Conservation (phyloP, 2,329 filamentous ascomycete species). For the Nemania sp. region DNA sequence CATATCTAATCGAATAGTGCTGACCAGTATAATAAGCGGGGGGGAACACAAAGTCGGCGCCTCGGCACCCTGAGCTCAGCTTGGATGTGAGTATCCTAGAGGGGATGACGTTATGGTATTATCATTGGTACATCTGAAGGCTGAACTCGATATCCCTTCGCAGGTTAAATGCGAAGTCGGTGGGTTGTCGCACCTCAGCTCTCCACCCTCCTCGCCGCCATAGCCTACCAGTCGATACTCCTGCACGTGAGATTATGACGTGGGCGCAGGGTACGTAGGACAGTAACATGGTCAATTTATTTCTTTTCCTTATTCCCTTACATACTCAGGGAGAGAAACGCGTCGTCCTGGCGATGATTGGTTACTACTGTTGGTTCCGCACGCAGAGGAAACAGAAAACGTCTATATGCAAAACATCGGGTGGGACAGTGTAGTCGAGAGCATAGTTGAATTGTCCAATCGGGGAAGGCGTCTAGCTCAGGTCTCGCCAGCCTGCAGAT, state of each 20-base stretch:
- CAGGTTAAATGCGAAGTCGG: background rate
- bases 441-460: background rate
- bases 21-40: background rate
- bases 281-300: background rate
- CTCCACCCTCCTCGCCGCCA: background rate
- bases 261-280: background rate
- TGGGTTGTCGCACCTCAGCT: background rate
- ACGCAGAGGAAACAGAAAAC: background rate
- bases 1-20: background rate
- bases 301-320: background rate
- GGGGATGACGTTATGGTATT: no score
- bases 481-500: background rate
- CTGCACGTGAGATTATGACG: background rate
- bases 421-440: background rate
- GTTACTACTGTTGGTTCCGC: background rate
- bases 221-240: background rate
- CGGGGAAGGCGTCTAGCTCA: background rate
- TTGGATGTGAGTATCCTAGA: background rate
- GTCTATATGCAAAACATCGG: no score
- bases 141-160: background rate
- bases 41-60: background rate
- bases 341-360: background rate
- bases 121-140: background rate
- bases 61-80: background rate
- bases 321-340: background rate